Conservation (phyloP, 148 eudicot species). For the Euryodendron excelsum region DNA sequence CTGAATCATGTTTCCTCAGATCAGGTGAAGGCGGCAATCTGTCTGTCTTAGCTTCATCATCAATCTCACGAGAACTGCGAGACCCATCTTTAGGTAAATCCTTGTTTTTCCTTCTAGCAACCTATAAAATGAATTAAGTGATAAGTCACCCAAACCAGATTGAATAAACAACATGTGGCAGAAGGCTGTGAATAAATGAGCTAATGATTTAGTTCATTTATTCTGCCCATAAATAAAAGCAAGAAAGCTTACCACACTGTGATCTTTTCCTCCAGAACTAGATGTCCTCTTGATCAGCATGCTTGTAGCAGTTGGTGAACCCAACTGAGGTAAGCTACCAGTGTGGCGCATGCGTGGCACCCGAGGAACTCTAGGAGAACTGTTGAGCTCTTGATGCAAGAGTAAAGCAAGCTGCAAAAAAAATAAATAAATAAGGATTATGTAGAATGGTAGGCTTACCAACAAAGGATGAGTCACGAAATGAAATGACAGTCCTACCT, state of each 20-base stretch:
- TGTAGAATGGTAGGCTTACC: not conserved
- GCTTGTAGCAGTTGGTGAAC: conserved; percentile 64
- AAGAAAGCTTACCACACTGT: conserved; percentile 44
- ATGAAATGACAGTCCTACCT: conserved; percentile 43
- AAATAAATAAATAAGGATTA: not conserved
- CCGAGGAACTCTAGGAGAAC: conserved; percentile 97
- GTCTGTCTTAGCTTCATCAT: conserved; percentile 55
- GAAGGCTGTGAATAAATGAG: conserved; percentile 1
- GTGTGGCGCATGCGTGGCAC: conserved; percentile 90
- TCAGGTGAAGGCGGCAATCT: conserved; percentile 50
- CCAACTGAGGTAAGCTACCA: conserved; percentile 79
- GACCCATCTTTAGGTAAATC: conserved; percentile 51
- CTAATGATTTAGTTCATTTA: not conserved
- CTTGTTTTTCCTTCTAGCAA: conserved; percentile 68
- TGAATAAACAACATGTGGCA: not conserved
- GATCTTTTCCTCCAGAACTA: conserved; percentile 71
- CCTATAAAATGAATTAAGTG: conserved; percentile 30
- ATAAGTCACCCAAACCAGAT: not conserved
- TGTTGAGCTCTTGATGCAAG: conserved; percentile 92
- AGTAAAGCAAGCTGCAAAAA: conserved; percentile 82
- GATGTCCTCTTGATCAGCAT: conserved; percentile 67
- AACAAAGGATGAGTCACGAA: not conserved
- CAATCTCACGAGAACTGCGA: conserved; percentile 50
- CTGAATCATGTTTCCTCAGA: conserved; percentile 41
- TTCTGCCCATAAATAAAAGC: conserved; percentile 3